phyloP scores from a whole-genome alignment of 202 grass and related monocot species.

The Panicum virgatum region DNA sequence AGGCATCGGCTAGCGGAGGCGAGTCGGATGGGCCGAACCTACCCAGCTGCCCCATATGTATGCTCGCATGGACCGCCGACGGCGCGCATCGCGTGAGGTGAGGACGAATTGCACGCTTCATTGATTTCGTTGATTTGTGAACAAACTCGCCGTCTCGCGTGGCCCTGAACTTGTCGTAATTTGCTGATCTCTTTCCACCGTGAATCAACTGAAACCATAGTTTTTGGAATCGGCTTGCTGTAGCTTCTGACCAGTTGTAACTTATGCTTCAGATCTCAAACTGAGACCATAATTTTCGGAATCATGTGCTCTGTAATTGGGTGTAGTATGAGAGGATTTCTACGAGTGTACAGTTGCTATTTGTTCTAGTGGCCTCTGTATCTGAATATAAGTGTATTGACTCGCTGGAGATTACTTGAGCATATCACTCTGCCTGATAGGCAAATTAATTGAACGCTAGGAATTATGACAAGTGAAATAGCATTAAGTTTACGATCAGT shows the following conservation, averaged over 20 bases:
- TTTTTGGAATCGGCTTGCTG: neutral
- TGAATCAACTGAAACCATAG: neutral
- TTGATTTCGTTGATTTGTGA: neutral
- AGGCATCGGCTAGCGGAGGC: neutral
- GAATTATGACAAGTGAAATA: neutral
- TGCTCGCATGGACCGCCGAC: slow-evolving; percentile 68
- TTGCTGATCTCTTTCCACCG: neutral
- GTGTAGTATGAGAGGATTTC: neutral
- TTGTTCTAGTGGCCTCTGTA: neutral
- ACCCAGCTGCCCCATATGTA: slow-evolving; percentile 77
- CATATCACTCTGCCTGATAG: neutral
- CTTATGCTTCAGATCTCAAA: neutral
- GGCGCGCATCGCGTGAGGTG: slow-evolving; percentile 84
- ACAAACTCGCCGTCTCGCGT: neutral
- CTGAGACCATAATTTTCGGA: no score
- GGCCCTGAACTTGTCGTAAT: neutral
- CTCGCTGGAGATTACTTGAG: neutral
- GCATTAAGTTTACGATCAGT: neutral
- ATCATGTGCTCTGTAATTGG: neutral
- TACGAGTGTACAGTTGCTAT: neutral
- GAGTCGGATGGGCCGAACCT: slow-evolving; percentile 31
- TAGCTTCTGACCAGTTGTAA: neutral
- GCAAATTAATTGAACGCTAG: neutral
- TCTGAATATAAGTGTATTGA: neutral
- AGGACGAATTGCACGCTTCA: neutral